phyloP scores from a whole-genome alignment of 2,329 filamentous ascomycete genomes.

The Oidium heveae region DNA sequence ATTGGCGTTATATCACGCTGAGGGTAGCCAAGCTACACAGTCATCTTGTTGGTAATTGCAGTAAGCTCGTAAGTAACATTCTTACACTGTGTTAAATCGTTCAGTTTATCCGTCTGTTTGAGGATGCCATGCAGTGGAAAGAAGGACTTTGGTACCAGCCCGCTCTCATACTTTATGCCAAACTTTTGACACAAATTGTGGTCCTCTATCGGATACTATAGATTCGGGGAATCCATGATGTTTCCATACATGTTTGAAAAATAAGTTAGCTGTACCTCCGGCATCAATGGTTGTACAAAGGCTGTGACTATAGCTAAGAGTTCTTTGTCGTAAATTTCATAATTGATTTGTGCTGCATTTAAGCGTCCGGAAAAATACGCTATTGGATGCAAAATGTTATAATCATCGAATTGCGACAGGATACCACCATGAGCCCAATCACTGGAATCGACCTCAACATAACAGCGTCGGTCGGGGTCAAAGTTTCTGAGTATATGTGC shows the following conservation, averaged over 20 bases:
- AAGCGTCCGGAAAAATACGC: neutral
- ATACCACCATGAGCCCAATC: neutral
- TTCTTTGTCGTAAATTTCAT: neutral
- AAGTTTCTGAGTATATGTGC: neutral
- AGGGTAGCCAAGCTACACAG: neutral
- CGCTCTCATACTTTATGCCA: neutral
- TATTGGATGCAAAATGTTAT: neutral
- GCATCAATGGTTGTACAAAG: neutral
- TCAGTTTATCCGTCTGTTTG: neutral
- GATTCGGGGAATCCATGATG: neutral
- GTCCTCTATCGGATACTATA: no score
- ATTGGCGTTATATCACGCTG: neutral
- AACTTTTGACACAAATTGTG: neutral
- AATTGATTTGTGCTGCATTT: neutral
- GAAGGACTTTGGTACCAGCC: neutral
- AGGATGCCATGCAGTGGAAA: neutral
- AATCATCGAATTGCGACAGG: neutral
- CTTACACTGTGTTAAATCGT: neutral
- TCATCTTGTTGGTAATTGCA: neutral
- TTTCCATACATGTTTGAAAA: neutral
- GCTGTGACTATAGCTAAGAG: neutral
- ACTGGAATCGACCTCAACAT: neutral
- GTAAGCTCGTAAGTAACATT: neutral
- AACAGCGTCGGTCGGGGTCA: neutral
- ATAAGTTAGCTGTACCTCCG: neutral